A percentile compares a stretch with the other conserved stretches of the same genome.
Conservation (phyloP, 305 asterid species). For the Fraxinus angustifolia region DNA sequence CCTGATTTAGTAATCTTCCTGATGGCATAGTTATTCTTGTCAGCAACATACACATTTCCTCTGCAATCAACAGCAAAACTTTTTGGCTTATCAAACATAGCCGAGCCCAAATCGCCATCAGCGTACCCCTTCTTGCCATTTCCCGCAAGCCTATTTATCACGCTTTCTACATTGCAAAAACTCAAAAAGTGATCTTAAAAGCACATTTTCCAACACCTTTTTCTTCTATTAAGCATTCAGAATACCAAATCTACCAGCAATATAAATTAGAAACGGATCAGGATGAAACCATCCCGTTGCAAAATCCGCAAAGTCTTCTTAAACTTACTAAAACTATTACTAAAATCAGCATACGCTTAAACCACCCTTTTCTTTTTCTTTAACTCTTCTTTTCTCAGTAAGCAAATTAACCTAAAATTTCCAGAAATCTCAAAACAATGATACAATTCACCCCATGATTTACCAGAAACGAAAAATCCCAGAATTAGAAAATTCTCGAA, state of each 20-base stretch:
- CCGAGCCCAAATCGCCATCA: slow-evolving; percentile 69
- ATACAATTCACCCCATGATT: neutral
- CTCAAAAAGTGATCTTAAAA: neutral
- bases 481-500: neutral
- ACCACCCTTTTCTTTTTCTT: neutral
- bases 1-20: slow-evolving; percentile 77
- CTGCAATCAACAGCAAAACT: slow-evolving; percentile 70
- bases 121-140: slow-evolving; percentile 37
- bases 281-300: neutral
- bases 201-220: neutral
- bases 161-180: slow-evolving; percentile 36
- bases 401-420: neutral
- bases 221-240: neutral
- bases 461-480: neutral
- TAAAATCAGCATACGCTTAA: neutral
- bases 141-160: slow-evolving; percentile 57
- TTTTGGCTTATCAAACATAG: slow-evolving; percentile 56
- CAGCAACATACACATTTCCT: slow-evolving; percentile 81
- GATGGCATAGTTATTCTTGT: slow-evolving; percentile 48
- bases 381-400: neutral
- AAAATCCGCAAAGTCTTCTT: neutral
- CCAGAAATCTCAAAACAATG: too few species aligned
- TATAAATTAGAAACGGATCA: neutral
- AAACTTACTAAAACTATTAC: neutral
- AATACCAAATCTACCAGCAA: slow-evolving; percentile 3